Evolutionary conservation across 352 stramenopile species (phyloP).

Genomic region (Phytopythium sindhum): DNA sequence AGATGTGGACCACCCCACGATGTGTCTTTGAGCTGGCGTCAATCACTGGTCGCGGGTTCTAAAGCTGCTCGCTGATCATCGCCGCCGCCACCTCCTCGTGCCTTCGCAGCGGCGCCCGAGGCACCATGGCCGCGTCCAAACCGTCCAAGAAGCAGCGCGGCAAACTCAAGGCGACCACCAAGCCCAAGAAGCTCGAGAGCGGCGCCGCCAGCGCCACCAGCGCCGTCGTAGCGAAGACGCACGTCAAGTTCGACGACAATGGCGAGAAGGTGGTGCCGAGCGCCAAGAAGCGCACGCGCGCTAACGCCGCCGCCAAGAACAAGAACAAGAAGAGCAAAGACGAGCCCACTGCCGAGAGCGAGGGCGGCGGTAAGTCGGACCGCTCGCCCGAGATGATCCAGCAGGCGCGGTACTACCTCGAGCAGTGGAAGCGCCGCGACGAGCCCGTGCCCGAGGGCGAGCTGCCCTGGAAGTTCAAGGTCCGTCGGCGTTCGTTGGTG

Average conservation of each 20-base stretch:
- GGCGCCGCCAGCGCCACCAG: conserved; percentile 1
- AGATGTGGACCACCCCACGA: not conserved
- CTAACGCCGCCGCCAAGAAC: conserved; percentile 13
- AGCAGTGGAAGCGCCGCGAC: conserved; percentile 67
- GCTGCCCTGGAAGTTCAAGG: conserved; percentile 81
- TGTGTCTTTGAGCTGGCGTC: not conserved
- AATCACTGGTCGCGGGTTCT: not conserved
- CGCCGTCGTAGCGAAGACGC: conserved; percentile 27
- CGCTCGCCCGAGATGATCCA: conserved; percentile 78
- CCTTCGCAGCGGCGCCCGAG: not conserved
- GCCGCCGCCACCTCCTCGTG: not conserved
- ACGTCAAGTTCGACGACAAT: conserved; percentile 70
- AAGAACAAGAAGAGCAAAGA: conserved; percentile 8
- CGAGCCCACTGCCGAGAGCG: conserved; percentile 24
- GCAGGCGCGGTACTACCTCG: conserved; percentile 77
- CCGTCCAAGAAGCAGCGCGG: conserved; percentile 79
- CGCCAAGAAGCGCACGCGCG: conserved; percentile 51
- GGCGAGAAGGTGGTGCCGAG: conserved; percentile 41
- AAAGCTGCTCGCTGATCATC: not conserved
- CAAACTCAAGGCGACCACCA: conserved; percentile 45
- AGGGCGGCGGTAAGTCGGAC: conserved; percentile 63
- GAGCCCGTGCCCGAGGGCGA: conserved; percentile 49
- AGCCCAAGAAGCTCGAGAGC: conserved; percentile 17
- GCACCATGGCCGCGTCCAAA: conserved; percentile 45
- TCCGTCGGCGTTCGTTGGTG: conserved; percentile 9